Evolutionary conservation across 306 rosid species (phyloP).

Genomic region (Herpetospermum pedunculosum): DNA sequence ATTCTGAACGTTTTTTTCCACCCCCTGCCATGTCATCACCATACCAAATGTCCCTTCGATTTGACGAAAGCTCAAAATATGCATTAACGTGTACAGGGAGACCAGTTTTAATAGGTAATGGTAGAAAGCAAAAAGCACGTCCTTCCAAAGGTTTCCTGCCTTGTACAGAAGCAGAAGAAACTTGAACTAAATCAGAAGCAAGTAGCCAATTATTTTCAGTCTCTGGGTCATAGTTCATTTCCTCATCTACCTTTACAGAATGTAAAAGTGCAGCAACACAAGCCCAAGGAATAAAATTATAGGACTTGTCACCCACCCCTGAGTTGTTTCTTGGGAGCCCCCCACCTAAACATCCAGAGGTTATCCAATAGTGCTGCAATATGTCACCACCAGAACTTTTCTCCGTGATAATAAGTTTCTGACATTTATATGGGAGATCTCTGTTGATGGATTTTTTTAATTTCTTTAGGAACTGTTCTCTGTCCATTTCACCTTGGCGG

Average conservation of each 20-base stretch:
- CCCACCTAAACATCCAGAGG: conserved; percentile 75
- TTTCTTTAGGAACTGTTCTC: conserved; percentile 61
- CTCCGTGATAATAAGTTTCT: conserved; percentile 55
- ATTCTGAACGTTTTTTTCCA: conserved; percentile 93
- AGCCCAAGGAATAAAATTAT: conserved; percentile 91
- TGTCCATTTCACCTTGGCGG: conserved; percentile 47
- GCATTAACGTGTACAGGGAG: conserved; percentile 94
- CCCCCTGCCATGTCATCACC: conserved; percentile 97
- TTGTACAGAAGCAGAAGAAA: conserved; percentile 33
- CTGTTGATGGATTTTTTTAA: conserved; percentile 39
- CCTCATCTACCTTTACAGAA: conserved; percentile 41
- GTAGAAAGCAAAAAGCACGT: conserved; percentile 91
- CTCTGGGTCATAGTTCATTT: conserved; percentile 22
- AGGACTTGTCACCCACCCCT: conserved; percentile 26
- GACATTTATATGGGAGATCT: conserved; percentile 68
- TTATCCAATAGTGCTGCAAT: conserved; percentile 69
- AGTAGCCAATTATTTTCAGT: conserved; percentile 19
- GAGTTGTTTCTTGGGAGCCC: conserved; percentile 42
- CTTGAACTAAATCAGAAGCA: conserved; percentile 37
- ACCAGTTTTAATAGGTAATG: conserved; percentile 78
- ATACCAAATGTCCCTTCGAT: conserved; percentile 98
- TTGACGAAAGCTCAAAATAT: conserved; percentile 91
- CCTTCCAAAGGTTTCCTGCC: conserved; percentile 54
- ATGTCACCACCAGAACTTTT: conserved; percentile 36
- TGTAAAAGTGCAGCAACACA: conserved; percentile 80